Evolutionary conservation across 202 grass and related monocot species (phyloP), one percentile per base, ranked within the genome.

Genomic region (Cymbopogon flexuosus): DNA sequence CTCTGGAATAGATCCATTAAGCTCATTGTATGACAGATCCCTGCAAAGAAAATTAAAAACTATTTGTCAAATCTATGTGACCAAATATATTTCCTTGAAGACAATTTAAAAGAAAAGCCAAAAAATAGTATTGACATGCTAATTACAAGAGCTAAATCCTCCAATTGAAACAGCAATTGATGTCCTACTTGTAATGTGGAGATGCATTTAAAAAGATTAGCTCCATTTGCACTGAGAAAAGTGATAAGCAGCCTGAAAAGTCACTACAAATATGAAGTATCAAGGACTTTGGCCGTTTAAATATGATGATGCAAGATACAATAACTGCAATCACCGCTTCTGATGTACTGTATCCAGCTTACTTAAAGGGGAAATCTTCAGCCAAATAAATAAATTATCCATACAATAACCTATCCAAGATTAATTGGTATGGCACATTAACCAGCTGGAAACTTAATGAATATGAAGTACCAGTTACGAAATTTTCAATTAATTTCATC

Each of bases 1-100:
- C 36, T 96, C 96, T 29, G 96, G 92, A 88, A 99, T 96, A 46
- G 90, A 93, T 73, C 96, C 96, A 85, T 96, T 99, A 22, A 99
- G 65, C 70, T 91, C 79, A 8, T 96, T 99, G 68, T 84, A 99
- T 11, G 96, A 99, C 61, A 99, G 70, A 86, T 99, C 96, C 79
- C 96, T 99, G 74, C 41, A 43, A 86, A 76, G 21, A 36, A 31
- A 30, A 18, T 63, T 37, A 58, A 10, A 61, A 67, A 81, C 11
- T 31, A 59, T 21, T 60, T 80, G 13, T 47, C 42, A 47, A 47
- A 47, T 47, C 3, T 15, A 47, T 5, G 75, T 47, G 13, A 15
- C 33, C 15, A 14, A 18, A 67, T 0, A 31, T 14, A 10, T 31
- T 74, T 57, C 27, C 65, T 60, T 51, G 4, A 75, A 47, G n/a